Conservation (phyloP, 768 basidiomycete genomes). For the Tulasnella sp. region DNA sequence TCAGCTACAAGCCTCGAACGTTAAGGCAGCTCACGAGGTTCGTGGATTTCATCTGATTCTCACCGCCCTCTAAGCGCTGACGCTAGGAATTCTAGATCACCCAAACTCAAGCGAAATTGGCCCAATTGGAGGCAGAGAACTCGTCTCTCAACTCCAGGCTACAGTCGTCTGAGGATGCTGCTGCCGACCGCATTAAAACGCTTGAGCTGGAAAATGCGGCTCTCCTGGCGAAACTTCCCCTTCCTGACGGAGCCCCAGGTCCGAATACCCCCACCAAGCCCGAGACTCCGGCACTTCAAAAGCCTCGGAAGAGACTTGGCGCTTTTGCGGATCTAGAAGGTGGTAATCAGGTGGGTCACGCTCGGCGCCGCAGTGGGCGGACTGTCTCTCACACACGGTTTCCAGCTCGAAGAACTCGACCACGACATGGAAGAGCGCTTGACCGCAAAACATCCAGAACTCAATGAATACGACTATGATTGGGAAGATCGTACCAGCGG, state of each 20-base stretch:
- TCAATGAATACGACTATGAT: background rate
- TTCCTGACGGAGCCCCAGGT: background rate
- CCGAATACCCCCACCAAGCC: background rate
- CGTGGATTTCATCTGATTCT: background rate
- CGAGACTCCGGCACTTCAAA: background rate
- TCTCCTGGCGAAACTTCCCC: background rate
- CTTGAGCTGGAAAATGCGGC: background rate
- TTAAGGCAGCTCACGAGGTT: background rate
- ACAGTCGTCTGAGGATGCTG: background rate
- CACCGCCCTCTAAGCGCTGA: background rate
- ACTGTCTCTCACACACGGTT: background rate
- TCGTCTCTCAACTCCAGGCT: background rate
- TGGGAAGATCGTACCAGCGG: too few relatives aligned
- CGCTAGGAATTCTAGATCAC: background rate
- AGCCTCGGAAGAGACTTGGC: background rate
- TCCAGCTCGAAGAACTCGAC: background rate
- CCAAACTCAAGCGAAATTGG: background rate
- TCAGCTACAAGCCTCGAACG: background rate
- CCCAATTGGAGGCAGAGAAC: background rate
- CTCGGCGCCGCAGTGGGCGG: background rate
- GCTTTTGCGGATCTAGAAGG: background rate
- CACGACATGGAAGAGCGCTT: background rate
- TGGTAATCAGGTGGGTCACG: background rate
- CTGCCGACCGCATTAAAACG: background rate
- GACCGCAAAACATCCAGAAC: background rate